Base-by-base conservation (phyloP, 2,329 filamentous ascomycete genomes). In the Colletotrichum costaricense region DNA sequence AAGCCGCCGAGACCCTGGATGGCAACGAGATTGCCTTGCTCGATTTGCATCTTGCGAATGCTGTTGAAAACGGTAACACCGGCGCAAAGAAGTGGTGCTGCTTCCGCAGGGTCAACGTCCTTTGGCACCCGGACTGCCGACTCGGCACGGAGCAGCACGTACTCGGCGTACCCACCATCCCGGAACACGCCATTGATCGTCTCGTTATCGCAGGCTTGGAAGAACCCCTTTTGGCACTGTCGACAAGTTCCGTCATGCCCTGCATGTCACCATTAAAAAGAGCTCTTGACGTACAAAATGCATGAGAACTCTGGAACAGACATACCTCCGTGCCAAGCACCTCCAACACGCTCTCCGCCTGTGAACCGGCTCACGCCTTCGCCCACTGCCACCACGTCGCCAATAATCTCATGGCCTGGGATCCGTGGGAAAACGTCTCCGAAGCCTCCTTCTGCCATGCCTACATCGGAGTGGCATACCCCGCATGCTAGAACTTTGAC, bases 1-100 rank as follows among this genome's bases (percentile, higher is more conserved):
- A 95, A 86, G 2, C 94, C 94, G 63, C 95, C 91, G 3, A 96
- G 86, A 16, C 93, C 94, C 74, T 95, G 91, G 26, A 91, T 79
- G 26, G 88, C 89, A 0, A 91, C 87, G 0, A 87, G 74, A n/a
- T 82, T 84, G 11, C 89, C 89, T 69, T 87, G 86, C 76, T 86
- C 83, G 57, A 91, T 82, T 28, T 84, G 79, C 75, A 88, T 84
- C 80, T 89, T 89, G 74, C 89, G 87, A 64, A 91, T 87, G 22
- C 84, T 82, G 80, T 91, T 91, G 81, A 90, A 91, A 11, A 90
- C 89, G 12, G 90, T 92, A n/a, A 92, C 87, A 19, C 91, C 91
- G 1, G 90, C 91, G 79, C 91, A 93, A 12, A 93, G 87, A 6
- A 93, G 82, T 1, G 91, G 91, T 1, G 90, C 91, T 0, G 84